Base-by-base conservation (phyloP, 169 alveolate genomes). In the Plasmodium blacklocki region DNA sequence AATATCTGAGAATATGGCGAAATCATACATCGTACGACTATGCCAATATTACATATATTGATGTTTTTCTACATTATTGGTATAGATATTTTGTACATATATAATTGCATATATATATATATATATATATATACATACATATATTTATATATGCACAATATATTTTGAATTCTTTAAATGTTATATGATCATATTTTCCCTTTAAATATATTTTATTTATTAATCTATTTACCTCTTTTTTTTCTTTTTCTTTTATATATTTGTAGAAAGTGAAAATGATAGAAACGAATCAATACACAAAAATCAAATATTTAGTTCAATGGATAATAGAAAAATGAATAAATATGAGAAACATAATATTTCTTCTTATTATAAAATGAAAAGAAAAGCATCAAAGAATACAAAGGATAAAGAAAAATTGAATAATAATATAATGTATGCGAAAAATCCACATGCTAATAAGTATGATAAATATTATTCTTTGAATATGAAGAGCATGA, bases 251-350 rank as follows among this genome's bases (percentile, higher is more conserved):
- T 60, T 32, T 58, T 50, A 19, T 23, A 21, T 63, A 50, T 62
- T 58, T 76, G 32, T 68, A 76, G 89, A 76, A n/a, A 66, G 19
- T 58, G 89, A 76, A 63, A 64, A 76, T 64, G 89, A 76, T 8
- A 64, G 29, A 47, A 64, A 64, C 64, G 50, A 50, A 12, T 9
- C 68, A n/a, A 50, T 39, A 19, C 49, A 43, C 15, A 76, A 52
- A 39, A 63, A 76, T 19, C 39, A 47, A 11, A n/a, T 52, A 15
- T 0, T 54, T 26, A 76, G 32, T 54, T 7, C 21, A 23, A 12
- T 45, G 19, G 45, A 29, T 6, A 39, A 12, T 52, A 66, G 52
- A 26, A 58, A n/a, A 47, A 63, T 15, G 23, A 52, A 14, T n/a
- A 63, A 64, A 76, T n/a, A n/a, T 64, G 59, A 76, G 52, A 63